A percentile compares a stretch with the other conserved stretches of the same genome.
Conservation (phyloP, 768 basidiomycete species). For the Leccinum obscurum region DNA sequence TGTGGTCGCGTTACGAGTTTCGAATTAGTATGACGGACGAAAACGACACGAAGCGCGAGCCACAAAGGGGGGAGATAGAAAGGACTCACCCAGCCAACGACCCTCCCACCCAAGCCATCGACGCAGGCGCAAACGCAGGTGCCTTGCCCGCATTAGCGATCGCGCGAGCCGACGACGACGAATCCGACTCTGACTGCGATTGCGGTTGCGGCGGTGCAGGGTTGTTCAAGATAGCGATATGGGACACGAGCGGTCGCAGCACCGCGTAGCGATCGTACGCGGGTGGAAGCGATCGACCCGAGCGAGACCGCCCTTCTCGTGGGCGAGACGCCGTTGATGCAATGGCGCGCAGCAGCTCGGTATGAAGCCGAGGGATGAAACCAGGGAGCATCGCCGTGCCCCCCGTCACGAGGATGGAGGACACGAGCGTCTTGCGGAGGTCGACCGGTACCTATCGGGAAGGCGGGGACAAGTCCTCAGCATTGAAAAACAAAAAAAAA, state of each 20-base stretch:
- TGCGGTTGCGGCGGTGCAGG: slow-evolving; percentile 55
- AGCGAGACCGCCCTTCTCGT: slow-evolving; percentile 36
- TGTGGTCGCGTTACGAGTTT: slow-evolving; percentile 28
- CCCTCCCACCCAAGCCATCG: slow-evolving; percentile 91
- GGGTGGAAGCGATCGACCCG: slow-evolving; percentile 43
- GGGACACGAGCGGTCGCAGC: slow-evolving; percentile 67
- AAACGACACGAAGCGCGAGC: background rate
- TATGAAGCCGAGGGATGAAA: slow-evolving; percentile 86
- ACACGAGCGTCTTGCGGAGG: slow-evolving; percentile 79
- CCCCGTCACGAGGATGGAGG: slow-evolving; percentile 83
- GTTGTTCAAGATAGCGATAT: slow-evolving; percentile 85
- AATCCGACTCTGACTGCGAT: background rate
- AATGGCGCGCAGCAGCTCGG: slow-evolving; percentile 69
- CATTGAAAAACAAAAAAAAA: background rate
- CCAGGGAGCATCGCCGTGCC: slow-evolving; percentile 92
- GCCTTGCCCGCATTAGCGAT: slow-evolving; percentile 74
- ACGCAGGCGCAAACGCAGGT: slow-evolving; percentile 81
- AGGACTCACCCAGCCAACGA: slow-evolving; percentile 81
- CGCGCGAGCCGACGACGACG: slow-evolving; percentile 47
- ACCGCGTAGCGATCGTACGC: slow-evolving; percentile 73
- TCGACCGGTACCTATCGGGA: slow-evolving; percentile 79
- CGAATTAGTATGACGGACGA: background rate
- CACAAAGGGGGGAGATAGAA: background rate
- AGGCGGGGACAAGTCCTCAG: background rate
- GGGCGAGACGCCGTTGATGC: slow-evolving; percentile 37